Evolutionary conservation across 352 stramenopile genomes (phyloP).

Genomic region (Pythium pyrilobum): DNA sequence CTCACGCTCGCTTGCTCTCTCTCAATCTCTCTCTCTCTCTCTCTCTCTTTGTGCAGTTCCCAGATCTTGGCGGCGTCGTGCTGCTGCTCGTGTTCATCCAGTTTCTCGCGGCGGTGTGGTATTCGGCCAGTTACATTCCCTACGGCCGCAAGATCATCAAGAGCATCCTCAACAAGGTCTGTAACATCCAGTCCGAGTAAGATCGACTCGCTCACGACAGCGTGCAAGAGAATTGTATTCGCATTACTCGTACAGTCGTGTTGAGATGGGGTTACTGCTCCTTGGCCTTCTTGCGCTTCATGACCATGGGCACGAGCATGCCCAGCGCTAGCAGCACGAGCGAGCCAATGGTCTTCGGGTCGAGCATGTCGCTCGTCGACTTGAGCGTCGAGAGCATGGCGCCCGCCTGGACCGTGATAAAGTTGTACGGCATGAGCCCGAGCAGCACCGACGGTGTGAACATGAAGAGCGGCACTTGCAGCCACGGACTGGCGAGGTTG

Average conservation of each 20-base stretch:
- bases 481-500: conserved; percentile 76
- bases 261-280: background rate
- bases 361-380: conserved; percentile 62
- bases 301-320: conserved; percentile 60
- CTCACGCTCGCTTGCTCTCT: background rate
- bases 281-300: conserved; percentile 35
- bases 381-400: conserved; percentile 68
- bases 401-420: conserved; percentile 72
- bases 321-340: conserved; percentile 51
- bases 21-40: background rate
- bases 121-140: conserved; percentile 80
- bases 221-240: background rate
- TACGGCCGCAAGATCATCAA: conserved; percentile 81
- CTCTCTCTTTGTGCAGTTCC: conserved; percentile 27
- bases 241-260: background rate
- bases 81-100: conserved; percentile 77
- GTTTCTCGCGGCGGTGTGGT: conserved; percentile 72
- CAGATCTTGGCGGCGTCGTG: conserved; percentile 65
- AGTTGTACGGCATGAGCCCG: conserved; percentile 80
- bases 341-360: conserved; percentile 48
- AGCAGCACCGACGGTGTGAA: conserved; percentile 64
- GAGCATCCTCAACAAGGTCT: conserved; percentile 58
- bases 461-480: conserved; percentile 55
- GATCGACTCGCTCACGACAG: background rate
- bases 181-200: conserved; percentile 25